Evolutionary conservation across 2,329 filamentous ascomycete species (phyloP).

Genomic region (Aspergillus brunneoviolaceus): DNA sequence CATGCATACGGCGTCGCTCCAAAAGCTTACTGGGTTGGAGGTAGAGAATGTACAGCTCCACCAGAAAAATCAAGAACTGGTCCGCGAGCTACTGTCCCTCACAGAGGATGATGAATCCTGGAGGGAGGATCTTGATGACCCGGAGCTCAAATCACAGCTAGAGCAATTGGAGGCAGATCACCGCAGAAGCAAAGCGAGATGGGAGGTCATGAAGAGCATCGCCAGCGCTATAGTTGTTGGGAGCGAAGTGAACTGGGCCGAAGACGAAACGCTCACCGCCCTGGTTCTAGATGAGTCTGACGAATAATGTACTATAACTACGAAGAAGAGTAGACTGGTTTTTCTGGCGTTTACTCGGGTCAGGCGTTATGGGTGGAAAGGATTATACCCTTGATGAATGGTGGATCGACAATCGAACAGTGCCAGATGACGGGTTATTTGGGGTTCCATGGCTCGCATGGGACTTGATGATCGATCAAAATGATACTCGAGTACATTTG

Average conservation of each 20-base stretch:
- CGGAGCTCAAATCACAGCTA: conserved; percentile 56
- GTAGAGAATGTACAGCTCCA: conserved; percentile 58
- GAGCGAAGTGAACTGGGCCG: conserved; percentile 79
- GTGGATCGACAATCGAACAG: background rate
- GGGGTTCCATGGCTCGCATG: background rate
- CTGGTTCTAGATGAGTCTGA: conserved; percentile 71
- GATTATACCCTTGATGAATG: conserved; percentile 8
- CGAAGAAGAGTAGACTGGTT: background rate
- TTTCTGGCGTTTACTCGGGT: conserved; percentile 2
- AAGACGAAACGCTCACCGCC: conserved; percentile 64
- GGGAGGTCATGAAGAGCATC: conserved; percentile 74
- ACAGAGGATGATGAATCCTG: conserved; percentile 55
- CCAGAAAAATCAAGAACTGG: conserved; percentile 62
- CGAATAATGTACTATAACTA: conserved; percentile 31
- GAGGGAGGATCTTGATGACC: conserved; percentile 55
- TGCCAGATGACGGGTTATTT: background rate
- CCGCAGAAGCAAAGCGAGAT: conserved; percentile 63
- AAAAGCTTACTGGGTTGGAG: conserved; percentile 58
- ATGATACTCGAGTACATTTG: background rate
- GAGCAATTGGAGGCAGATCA: conserved; percentile 59
- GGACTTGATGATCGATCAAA: background rate
- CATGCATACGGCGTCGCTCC: conserved; percentile 52
- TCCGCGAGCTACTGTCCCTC: conserved; percentile 63
- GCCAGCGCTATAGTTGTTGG: conserved; percentile 76
- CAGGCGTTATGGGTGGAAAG: conserved; percentile 11